These are phyloP conservation scores for Tolypocladium nubicola DNA, from an alignment of 2,329 filamentous ascomycete species.

Conservation along the genomic window DNA sequence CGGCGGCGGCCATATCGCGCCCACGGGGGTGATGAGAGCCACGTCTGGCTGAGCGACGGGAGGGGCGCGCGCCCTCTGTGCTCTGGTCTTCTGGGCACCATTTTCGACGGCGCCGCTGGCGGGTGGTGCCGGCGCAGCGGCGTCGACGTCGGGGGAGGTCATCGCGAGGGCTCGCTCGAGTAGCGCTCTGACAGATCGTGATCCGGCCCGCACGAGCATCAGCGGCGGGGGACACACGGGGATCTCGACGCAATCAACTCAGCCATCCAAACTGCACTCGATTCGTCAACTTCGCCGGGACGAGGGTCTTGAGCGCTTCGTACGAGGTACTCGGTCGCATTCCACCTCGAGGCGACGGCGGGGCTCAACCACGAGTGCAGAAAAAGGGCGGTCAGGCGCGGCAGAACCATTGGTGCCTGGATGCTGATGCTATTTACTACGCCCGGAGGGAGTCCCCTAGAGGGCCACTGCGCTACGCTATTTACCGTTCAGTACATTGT, in stretches of 20 bases:
- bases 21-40: constrained; percentile 21
- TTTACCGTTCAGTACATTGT: no score
- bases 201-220: constrained; percentile 8
- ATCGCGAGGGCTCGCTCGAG: constrained; percentile 6
- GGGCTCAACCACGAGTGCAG: background rate
- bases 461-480: no score
- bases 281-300: background rate
- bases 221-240: background rate
- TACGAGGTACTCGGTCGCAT: background rate
- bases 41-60: constrained; percentile 9
- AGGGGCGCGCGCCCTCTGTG: background rate
- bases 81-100: background rate
- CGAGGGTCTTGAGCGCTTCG: no score
- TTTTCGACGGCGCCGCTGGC: constrained; percentile 2
- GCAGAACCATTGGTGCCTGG: constrained; percentile 12
- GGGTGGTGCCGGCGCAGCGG: constrained; percentile 3
- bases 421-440: no score
- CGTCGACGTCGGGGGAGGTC: constrained; percentile 1
- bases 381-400: constrained; percentile 14
- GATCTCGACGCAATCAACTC: background rate
- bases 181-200: constrained; percentile 6
- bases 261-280: background rate
- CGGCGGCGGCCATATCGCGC: constrained; percentile 44
- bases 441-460: no score
- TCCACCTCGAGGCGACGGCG: background rate